These are phyloP conservation scores for Dothistroma pini DNA, from an alignment of 2,329 filamentous ascomycete genomes.

Conservation along the genomic window DNA sequence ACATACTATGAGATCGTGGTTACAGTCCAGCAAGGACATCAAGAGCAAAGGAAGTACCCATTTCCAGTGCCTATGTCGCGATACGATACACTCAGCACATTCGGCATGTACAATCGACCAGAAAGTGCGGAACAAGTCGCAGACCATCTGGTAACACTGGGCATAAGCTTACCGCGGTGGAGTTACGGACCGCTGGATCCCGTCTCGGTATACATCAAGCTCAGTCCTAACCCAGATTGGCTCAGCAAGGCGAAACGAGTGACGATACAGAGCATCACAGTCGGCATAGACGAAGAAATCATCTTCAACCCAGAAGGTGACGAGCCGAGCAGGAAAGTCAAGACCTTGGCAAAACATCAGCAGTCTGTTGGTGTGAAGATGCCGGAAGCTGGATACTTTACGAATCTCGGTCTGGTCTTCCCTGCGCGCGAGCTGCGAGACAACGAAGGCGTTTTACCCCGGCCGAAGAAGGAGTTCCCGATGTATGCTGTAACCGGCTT, in stretches of 20 bases:
- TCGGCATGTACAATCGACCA: slow-evolving; percentile 98
- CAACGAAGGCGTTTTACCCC: slow-evolving; percentile 77
- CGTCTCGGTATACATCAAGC: slow-evolving; percentile 91
- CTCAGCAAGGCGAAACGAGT: slow-evolving; percentile 85
- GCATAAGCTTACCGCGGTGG: slow-evolving; percentile 90
- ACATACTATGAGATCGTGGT: slow-evolving; percentile 97
- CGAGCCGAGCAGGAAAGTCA: slow-evolving; percentile 85
- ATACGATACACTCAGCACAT: slow-evolving; percentile 96
- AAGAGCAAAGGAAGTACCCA: slow-evolving; percentile 81
- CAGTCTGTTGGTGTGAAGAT: slow-evolving; percentile 79
- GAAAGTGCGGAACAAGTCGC: slow-evolving; percentile 81
- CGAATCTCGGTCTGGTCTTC: slow-evolving; percentile 86
- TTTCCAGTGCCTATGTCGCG: slow-evolving; percentile 88
- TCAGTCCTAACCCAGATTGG: slow-evolving; percentile 91
- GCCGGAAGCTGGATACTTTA: slow-evolving; percentile 87
- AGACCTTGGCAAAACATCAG: slow-evolving; percentile 78
- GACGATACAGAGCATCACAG: slow-evolving; percentile 88
- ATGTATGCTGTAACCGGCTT: slow-evolving; percentile 86
- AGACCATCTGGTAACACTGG: slow-evolving; percentile 87
- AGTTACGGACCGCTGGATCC: slow-evolving; percentile 95
- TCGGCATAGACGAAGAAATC: slow-evolving; percentile 94
- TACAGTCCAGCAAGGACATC: slow-evolving; percentile 85
- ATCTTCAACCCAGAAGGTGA: slow-evolving; percentile 99
- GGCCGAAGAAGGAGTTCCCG: slow-evolving; percentile 83
- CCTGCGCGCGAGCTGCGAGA: slow-evolving; percentile 86